Evolutionary conservation across 371 early-diverging fungal genomes (phyloP), one percentile per base, ranked within the genome.

Genomic region (Apophysomyces trapeziformis): DNA sequence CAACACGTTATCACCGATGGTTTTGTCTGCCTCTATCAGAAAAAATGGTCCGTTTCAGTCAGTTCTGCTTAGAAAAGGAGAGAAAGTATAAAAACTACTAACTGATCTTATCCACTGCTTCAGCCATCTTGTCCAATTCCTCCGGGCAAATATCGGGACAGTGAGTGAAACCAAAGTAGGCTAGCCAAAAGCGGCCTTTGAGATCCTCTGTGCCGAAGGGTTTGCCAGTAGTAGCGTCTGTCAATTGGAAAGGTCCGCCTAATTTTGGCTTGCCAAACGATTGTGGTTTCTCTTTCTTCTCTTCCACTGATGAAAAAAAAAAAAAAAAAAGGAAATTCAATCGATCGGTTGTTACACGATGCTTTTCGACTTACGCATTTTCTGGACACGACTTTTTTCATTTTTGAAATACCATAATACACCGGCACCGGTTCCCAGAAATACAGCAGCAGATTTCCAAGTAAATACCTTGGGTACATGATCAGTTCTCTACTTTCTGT

Each of bases 121-220:
- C 89, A 5, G 94, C 92, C 90, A 99, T 96, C 83, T 96, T 97
- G 71, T 99, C 98, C 58, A 99, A 80, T 76, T 99, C 99, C 67
- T 98, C 98, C 18, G 99, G 99, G 64, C 99, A 99, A 61, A 99
- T 94, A 82, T 99, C 99, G 0, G 99, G 99, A 73, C 99, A 99
- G 82, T 97, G 87, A 18, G 98, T 97, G 79, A 98, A 99, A 7
- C 99, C 99, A 87, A 99, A 99, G 80, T 99, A 99, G 13, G 98
- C 80, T 68, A 99, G 81, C 71, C 88, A 83, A 71, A 87, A 97
- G 47, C 87, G 90, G 32, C 96, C 99, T 41, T 82, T 82, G 68
- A 92, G 90, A 7, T 74, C 74, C 12, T 68, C 70, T 9, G 73
- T 76, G 36, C 76, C 72, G 45, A 78, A 73, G 6, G 65, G 66